Conservation (phyloP, 441 rosid genomes). For the Metrosideros polymorpha region DNA sequence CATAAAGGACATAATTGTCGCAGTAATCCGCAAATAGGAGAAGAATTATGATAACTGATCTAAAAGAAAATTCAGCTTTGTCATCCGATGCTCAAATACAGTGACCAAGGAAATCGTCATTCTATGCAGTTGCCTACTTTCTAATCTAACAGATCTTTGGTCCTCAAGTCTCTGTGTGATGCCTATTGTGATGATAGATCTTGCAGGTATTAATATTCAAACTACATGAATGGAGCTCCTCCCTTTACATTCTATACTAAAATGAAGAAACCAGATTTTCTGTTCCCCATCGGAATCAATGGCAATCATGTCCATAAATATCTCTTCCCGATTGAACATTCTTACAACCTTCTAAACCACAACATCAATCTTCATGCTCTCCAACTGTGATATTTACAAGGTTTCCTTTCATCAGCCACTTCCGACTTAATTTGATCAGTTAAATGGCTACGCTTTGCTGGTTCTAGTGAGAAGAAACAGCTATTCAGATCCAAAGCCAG, state of each 20-base stretch:
- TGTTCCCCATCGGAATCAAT: not conserved
- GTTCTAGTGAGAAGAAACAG: not conserved
- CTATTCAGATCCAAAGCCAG: not conserved
- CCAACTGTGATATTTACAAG: not conserved
- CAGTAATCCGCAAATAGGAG: not conserved
- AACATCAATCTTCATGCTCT: not conserved
- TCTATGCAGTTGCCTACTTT: not conserved
- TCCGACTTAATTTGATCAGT: not conserved
- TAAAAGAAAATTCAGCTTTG: not conserved
- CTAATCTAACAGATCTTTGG: not conserved
- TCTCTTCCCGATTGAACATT: not conserved
- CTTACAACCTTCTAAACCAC: not conserved
- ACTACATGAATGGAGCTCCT: not conserved
- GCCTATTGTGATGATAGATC: not conserved
- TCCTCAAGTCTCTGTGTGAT: not conserved
- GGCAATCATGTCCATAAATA: not conserved
- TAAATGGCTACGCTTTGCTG: not conserved
- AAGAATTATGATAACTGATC: not conserved
- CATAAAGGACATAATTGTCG: not conserved
- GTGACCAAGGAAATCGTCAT: not conserved
- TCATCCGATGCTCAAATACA: not conserved
- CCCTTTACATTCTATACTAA: not conserved
- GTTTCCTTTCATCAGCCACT: not conserved
- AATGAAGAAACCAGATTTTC: not conserved
- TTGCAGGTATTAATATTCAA: not conserved